Evolutionary conservation across 169 alveolate species (phyloP), one percentile per base, ranked within the genome.

Genomic region (Eimeria tenella): DNA sequence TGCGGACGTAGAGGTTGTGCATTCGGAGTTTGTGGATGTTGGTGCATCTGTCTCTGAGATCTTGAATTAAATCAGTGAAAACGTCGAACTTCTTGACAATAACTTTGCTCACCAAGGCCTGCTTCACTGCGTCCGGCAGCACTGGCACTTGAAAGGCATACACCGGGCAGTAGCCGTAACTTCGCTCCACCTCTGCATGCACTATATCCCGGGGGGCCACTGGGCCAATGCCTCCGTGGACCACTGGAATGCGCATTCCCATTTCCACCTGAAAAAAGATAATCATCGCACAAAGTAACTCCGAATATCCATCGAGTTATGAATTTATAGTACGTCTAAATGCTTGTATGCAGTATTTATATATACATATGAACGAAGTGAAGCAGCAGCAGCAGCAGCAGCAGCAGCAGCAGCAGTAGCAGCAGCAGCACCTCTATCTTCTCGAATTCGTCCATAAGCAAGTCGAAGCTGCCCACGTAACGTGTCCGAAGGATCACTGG

Each of bases 221-320:
- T 9, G 98, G 97, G 11, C 98, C 98, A 73, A 97, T 89, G 25
- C 98, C 98, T 53, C 98, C 98, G 95, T 97, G 98, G 11, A 97
- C 98, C 31, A 97, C 96, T 4, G 97, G 96, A 50, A 97, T 96
- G 53, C 98, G 94, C 83, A 97, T 97, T 73, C 84, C 90, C 53
- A 55, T 75, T 63, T 81, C 96, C 17, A 15, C 42, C 96, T 94
- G 75, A 6, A 65, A 55, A 13, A 53, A 56, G 6, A 50, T 23
- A 68, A 0, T 31, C 42, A 23, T 23, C 23, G 79, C 79, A 23
- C 42, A 68, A 4, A 8, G 1, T 68, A 23, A 68, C 42, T 31
- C 42, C 42, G 2, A 31, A 31, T 31, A 31, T 31, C 42, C 42
- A 31, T 31, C n/a, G n/a, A n/a, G n/a, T 31, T 31, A 31, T 2